These are phyloP conservation scores for Camellia granthamiana DNA, from an alignment of 148 eudicot genomes.

Conservation along the genomic window DNA sequence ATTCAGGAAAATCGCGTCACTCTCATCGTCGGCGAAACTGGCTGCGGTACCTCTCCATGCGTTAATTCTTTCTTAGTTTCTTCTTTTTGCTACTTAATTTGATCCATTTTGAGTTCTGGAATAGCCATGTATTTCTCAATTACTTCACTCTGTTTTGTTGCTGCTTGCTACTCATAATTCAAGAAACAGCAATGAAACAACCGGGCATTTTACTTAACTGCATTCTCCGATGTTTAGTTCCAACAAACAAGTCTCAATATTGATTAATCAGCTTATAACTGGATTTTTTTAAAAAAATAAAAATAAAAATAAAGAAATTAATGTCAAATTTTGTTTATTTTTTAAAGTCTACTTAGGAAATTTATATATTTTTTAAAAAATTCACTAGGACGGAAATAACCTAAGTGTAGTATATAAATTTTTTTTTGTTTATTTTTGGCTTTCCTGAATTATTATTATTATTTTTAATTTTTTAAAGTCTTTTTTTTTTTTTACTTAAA, in stretches of 20 bases:
- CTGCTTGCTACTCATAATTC: background rate
- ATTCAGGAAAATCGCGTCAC: slow-evolving; percentile 88
- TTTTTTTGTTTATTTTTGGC: too few species aligned
- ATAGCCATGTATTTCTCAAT: background rate
- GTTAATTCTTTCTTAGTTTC: background rate
- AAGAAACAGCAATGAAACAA: background rate
- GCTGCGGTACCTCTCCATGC: slow-evolving; percentile 58
- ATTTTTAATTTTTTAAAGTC: too few species aligned
- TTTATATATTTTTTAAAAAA: too few species aligned
- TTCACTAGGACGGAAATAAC: too few species aligned
- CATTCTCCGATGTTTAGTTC: background rate
- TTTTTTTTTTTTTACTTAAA: too few species aligned
- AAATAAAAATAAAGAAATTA: too few species aligned
- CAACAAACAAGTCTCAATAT: background rate
- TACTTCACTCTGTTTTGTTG: slow-evolving; percentile 1
- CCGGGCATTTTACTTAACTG: background rate
- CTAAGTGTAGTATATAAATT: too few species aligned
- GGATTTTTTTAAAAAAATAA: too few species aligned
- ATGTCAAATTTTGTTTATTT: too few species aligned
- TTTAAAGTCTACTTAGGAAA: too few species aligned
- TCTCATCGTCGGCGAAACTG: slow-evolving; percentile 88
- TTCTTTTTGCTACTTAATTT: background rate
- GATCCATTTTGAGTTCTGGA: background rate
- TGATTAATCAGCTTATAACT: too few species aligned
- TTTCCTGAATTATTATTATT: too few species aligned